Conservation (phyloP, 139 green algal genomes). For the Haematococcus lacustris region DNA sequence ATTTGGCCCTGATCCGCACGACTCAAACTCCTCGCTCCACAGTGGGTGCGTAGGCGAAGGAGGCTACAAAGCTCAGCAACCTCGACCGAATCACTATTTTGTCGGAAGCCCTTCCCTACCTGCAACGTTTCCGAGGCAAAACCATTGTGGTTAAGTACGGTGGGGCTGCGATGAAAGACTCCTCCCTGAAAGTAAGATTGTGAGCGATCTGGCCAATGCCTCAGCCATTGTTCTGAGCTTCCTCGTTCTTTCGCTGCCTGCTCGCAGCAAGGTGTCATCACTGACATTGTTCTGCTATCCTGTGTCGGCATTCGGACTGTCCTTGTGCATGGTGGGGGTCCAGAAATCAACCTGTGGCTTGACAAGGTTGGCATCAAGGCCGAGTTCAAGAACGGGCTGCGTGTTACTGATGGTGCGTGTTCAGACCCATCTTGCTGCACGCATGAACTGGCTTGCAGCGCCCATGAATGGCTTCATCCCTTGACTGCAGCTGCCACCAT, state of each 20-base stretch:
- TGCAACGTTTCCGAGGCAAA: slow-evolving; percentile 87
- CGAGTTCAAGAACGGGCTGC: slow-evolving; percentile 93
- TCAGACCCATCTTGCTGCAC: not conserved
- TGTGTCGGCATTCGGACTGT: slow-evolving; percentile 87
- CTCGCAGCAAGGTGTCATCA: slow-evolving; percentile 82
- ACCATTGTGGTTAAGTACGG: slow-evolving; percentile 99
- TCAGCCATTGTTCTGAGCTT: no score
- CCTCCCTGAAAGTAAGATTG: slow-evolving; percentile 69
- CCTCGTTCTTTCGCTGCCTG: no score
- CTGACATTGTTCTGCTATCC: slow-evolving; percentile 91
- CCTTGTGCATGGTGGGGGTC: slow-evolving; percentile 95
- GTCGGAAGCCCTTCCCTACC: slow-evolving; percentile 93
- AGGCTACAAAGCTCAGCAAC: slow-evolving; percentile 38
- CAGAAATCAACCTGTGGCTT: slow-evolving; percentile 98
- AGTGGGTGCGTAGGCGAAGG: no score
- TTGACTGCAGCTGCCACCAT: slow-evolving; percentile 78
- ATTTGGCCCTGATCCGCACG: no score
- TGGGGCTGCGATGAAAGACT: slow-evolving; percentile 97
- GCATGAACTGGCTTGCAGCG: not conserved
- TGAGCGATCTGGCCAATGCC: no score
- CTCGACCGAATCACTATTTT: slow-evolving; percentile 81
- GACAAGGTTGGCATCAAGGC: slow-evolving; percentile 88
- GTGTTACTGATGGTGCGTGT: slow-evolving; percentile 85
- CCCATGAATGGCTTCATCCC: no score
- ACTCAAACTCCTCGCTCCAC: no score